phyloP scores from a whole-genome alignment of 805 yeast genomes.

The Hanseniaspora jakobsenii region DNA sequence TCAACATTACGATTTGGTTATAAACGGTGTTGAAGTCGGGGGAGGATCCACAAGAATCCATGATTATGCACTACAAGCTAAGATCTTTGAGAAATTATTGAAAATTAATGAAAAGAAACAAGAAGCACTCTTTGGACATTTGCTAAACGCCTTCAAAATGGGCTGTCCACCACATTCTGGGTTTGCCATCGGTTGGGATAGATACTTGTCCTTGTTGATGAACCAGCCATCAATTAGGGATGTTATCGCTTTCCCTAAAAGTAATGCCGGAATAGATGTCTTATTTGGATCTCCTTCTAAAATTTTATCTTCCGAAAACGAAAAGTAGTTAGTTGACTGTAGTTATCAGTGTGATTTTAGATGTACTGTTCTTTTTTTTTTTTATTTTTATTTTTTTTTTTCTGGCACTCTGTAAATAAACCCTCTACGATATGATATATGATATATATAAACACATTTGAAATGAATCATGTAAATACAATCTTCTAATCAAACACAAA shows the following conservation, averaged over 20 bases:
- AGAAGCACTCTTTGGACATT: slow-evolving; percentile 61
- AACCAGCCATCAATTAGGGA: slow-evolving; percentile 72
- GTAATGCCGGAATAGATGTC: slow-evolving; percentile 74
- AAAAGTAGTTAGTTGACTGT: slow-evolving; percentile 2
- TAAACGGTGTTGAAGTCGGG: slow-evolving; percentile 91
- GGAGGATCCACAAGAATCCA: slow-evolving; percentile 96
- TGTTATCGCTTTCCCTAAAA: slow-evolving; percentile 93
- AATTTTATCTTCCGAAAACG: too few relatives aligned
- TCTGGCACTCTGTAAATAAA: too few relatives aligned
- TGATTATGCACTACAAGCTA: slow-evolving; percentile 66
- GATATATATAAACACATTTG: too few relatives aligned
- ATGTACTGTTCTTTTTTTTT: too few relatives aligned
- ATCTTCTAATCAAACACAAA: too few relatives aligned
- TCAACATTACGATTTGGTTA: slow-evolving; percentile 85
- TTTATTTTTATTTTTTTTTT: too few relatives aligned
- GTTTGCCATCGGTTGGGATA: slow-evolving; percentile 85
- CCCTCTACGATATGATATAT: too few relatives aligned
- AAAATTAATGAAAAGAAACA: slow-evolving; percentile 38
- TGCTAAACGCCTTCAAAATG: slow-evolving; percentile 63
- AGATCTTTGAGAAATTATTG: slow-evolving; percentile 53
- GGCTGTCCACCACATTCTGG: slow-evolving; percentile 99
- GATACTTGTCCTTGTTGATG: slow-evolving; percentile 82
- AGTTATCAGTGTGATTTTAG: too few relatives aligned
- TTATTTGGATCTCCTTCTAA: slow-evolving; percentile 86
- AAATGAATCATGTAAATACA: too few relatives aligned